Conservation (phyloP, 2,329 filamentous ascomycete genomes). For the Hypoxylon sp. region DNA sequence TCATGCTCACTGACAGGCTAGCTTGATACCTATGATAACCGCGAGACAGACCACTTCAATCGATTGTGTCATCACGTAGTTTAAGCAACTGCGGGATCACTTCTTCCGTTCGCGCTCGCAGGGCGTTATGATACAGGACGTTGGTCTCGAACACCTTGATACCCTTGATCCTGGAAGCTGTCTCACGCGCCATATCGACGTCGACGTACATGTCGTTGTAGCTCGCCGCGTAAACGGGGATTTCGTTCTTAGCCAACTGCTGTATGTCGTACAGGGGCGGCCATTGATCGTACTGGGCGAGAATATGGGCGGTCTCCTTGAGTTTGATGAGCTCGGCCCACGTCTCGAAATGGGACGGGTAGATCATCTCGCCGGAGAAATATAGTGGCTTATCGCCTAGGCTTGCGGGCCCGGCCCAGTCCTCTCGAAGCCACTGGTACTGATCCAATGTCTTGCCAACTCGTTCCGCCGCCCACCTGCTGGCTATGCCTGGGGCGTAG, state of each 20-base stretch:
- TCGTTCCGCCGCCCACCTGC: conserved; percentile 81
- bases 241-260: conserved; percentile 79
- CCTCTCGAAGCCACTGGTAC: conserved; percentile 65
- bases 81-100: conserved; percentile 81
- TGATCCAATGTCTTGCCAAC: conserved; percentile 64
- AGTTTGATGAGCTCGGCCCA: conserved; percentile 81
- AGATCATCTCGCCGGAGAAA: conserved; percentile 96
- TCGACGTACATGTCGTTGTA: conserved; percentile 97
- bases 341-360: conserved; percentile 84
- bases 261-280: conserved; percentile 79
- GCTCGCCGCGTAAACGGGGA: conserved; percentile 87
- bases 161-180: conserved; percentile 78
- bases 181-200: conserved; percentile 77
- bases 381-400: conserved; percentile 67
- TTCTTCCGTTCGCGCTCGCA: conserved; percentile 79
- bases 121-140: conserved; percentile 85
- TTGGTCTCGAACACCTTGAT: conserved; percentile 89
- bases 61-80: conserved; percentile 76
- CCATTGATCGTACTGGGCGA: conserved; percentile 80
- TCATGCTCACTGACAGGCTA: background rate
- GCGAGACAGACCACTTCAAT: conserved; percentile 53
- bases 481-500: conserved; percentile 70
- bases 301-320: conserved; percentile 74
- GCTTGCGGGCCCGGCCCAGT: conserved; percentile 56
- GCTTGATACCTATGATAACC: conserved; percentile 10